A percentile compares a stretch with the other conserved stretches of the same genome.
phyloP scores from a whole-genome alignment of 352 stramenopile genomes.

The Globisporangium spiculum region DNA sequence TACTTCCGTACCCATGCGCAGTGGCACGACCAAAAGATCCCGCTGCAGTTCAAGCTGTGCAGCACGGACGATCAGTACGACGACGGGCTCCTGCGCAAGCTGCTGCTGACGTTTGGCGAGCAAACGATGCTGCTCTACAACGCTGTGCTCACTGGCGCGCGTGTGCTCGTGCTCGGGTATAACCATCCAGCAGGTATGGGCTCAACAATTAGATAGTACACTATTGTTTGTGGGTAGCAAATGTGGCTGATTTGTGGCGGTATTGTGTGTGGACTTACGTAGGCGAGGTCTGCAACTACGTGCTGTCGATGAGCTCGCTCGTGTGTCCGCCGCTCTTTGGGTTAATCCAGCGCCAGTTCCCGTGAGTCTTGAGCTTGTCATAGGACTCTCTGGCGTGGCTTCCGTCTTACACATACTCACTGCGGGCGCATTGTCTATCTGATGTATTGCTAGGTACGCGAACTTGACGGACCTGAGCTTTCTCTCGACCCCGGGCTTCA shows the following conservation, averaged over 20 bases:
- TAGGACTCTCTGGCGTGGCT: not conserved
- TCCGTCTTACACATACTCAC: not conserved
- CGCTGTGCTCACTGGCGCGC: constrained; percentile 71
- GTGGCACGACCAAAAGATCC: constrained; percentile 64
- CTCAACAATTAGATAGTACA: not conserved
- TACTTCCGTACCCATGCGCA: constrained; percentile 54
- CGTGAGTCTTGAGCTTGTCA: constrained; percentile 24
- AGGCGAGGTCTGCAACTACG: constrained; percentile 85
- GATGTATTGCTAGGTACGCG: constrained; percentile 49
- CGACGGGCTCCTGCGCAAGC: constrained; percentile 59
- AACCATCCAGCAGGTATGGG: constrained; percentile 63
- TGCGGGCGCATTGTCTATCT: not conserved
- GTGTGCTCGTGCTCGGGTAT: constrained; percentile 82
- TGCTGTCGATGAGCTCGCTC: constrained; percentile 79
- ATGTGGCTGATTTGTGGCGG: not conserved
- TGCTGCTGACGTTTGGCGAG: constrained; percentile 80
- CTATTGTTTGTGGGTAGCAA: not conserved
- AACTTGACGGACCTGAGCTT: constrained; percentile 90
- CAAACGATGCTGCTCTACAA: constrained; percentile 87
- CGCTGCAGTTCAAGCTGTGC: constrained; percentile 77
- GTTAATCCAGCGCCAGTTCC: constrained; percentile 76
- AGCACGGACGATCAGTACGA: constrained; percentile 85
- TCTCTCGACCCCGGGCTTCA: constrained; percentile 77
- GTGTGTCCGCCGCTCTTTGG: constrained; percentile 80
- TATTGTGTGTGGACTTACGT: not conserved